Base-by-base conservation (phyloP, 768 basidiomycete genomes). In the Gloeophyllum trabeum region DNA sequence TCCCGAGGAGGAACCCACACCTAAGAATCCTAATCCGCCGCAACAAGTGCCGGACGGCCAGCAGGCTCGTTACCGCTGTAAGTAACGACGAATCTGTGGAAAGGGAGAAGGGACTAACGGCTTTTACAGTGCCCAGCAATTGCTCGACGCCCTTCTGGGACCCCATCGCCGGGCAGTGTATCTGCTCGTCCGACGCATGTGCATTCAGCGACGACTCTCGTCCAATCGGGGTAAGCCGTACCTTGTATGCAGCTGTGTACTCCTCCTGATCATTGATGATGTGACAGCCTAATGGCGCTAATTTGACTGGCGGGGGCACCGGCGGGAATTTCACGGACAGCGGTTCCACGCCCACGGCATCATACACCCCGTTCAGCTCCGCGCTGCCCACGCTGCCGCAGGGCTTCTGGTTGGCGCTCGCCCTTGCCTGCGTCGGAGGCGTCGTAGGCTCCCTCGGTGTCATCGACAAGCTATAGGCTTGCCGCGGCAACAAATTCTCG, bases 71-170 rank as follows among this genome's bases (percentile, higher is more conserved):
- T 63, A 61, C 59, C 65, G 82, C 54, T 54, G 82, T 84, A 52
- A 54, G 74, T 62, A 41, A 39, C 1, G 39, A 44, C 30, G 22
- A 14, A 6, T 22, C 13, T 35, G 4, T n/a, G 34, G 24, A 16
- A 46, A 13, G 43, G 20, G 37, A 5, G 3, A 37, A 21, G 43
- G 43, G 4, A 40, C 28, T 42, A 24, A 41, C 35, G 34, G 25
- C 32, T 18, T 16, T n/a, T 34, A 6, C 45, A 81, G 80, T 85
- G 2, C 74, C 82, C 19, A 44, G 67, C 18, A 81, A 82, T 61
- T 86, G 83, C 58, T 79, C 79, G 3, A 86, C 82, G 6, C 69
- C 79, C 3, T 88, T 82, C 69, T 87, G 82, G 81, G 84, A 88
- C 56, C 86, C 86, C 2, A 69, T 86, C 40, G 64, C 48, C 21